Conservation (phyloP, 2,329 filamentous ascomycete species). For the Colletotrichum filicis region DNA sequence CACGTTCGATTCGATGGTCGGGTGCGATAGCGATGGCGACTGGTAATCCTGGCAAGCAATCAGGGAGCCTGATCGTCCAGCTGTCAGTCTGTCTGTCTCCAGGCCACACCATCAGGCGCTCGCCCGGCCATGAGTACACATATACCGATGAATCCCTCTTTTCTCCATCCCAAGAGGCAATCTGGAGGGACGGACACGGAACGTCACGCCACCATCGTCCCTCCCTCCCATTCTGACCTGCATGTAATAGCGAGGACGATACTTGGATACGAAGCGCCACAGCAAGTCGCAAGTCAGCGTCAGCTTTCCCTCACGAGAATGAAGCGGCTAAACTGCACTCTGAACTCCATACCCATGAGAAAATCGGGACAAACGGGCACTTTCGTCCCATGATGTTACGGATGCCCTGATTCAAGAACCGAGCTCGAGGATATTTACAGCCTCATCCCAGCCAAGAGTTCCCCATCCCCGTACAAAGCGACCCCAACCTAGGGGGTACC, state of each 20-base stretch:
- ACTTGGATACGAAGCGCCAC: slow-evolving; percentile 8
- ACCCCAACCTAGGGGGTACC: slow-evolving; percentile 1
- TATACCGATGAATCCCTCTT: too few relatives aligned
- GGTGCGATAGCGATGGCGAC: neutral
- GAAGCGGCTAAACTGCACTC: neutral
- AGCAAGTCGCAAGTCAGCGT: neutral
- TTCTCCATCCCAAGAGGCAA: neutral
- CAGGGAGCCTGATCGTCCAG: neutral
- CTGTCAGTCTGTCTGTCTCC: neutral
- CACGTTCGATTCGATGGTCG: neutral
- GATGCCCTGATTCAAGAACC: neutral
- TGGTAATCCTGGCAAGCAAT: neutral
- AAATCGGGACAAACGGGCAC: neutral
- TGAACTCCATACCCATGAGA: neutral
- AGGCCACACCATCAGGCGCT: neutral
- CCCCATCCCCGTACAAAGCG: neutral
- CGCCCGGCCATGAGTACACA: too few relatives aligned
- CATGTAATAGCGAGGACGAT: neutral
- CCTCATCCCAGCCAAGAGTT: neutral
- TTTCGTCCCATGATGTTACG: slow-evolving; percentile 1
- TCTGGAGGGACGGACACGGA: neutral
- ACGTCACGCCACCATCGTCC: slow-evolving; percentile 4
- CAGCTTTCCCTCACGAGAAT: neutral
- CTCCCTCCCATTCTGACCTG: neutral
- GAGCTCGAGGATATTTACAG: neutral